Evolutionary conservation across 768 basidiomycete species (phyloP).

Genomic region (Pleurotus pulmonarius): DNA sequence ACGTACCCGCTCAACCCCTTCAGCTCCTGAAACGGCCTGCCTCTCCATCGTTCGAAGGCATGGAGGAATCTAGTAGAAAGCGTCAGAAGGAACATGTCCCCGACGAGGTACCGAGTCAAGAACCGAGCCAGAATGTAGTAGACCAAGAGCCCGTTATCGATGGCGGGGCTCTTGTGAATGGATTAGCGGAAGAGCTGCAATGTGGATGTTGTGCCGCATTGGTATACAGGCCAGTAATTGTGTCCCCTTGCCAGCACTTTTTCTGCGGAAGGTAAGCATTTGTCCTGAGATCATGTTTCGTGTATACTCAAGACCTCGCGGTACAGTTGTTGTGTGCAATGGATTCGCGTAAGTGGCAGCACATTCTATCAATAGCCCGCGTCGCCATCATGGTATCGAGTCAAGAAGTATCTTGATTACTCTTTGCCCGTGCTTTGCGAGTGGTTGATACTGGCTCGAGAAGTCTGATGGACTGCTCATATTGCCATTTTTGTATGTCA

Average conservation of each 20-base stretch:
- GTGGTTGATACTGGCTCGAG: no score
- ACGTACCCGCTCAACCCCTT: not conserved
- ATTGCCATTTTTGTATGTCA: constrained; percentile 10
- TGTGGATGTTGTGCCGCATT: constrained; percentile 85
- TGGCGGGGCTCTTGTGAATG: constrained; percentile 43
- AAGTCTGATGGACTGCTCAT: not conserved
- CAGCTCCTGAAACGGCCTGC: constrained; percentile 55
- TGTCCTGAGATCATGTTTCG: not conserved
- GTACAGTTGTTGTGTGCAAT: constrained; percentile 71
- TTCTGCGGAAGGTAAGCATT: constrained; percentile 76
- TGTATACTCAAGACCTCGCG: not conserved
- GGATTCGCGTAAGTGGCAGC: constrained; percentile 69
- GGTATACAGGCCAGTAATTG: constrained; percentile 78
- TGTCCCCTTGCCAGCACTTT: constrained; percentile 85
- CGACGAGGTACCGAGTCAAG: not conserved
- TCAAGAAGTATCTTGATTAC: no score
- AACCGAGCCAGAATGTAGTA: not conserved
- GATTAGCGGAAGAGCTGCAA: constrained; percentile 71
- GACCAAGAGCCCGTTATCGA: constrained; percentile 4
- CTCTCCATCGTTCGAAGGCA: constrained; percentile 53
- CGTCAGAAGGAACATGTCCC: constrained; percentile 46
- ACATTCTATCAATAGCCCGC: constrained; percentile 3
- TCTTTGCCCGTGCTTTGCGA: no score
- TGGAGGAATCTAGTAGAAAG: constrained; percentile 50
- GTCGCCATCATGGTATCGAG: no score